A percentile compares a stretch with the other conserved stretches of the same genome.
phyloP scores from a whole-genome alignment of 1,284 basidiomycete species.

The Somion occarium region DNA sequence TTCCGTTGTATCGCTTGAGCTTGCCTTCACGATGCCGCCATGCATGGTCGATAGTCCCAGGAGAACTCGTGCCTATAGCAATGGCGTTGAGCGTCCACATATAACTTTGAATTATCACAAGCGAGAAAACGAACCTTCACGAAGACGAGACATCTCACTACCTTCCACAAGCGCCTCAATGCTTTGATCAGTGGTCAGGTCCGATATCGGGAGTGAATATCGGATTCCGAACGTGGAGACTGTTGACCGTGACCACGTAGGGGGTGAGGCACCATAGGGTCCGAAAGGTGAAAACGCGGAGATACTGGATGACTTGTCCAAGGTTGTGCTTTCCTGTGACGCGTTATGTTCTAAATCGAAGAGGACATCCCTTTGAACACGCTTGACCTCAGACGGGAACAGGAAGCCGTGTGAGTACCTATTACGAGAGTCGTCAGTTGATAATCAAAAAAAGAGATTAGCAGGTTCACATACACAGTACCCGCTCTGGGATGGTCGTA shows the following conservation, averaged over 20 bases:
- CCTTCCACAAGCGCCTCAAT: slow-evolving; percentile 76
- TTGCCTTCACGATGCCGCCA: slow-evolving; percentile 73
- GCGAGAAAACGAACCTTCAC: slow-evolving; percentile 43
- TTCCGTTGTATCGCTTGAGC: slow-evolving; percentile 57
- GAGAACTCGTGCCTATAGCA: slow-evolving; percentile 29
- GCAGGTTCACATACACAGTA: slow-evolving; percentile 77
- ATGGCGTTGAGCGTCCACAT: not conserved
- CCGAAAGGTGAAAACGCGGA: slow-evolving; percentile 1
- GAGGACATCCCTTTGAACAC: slow-evolving; percentile 48
- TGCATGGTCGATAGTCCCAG: slow-evolving; percentile 50
- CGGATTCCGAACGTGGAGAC: slow-evolving; percentile 78
- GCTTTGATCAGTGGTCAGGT: slow-evolving; percentile 65
- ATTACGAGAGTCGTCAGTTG: slow-evolving; percentile 11
- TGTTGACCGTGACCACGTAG: slow-evolving; percentile 71
- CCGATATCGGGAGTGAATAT: slow-evolving; percentile 66
- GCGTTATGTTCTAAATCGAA: slow-evolving; percentile 19
- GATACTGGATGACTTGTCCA: slow-evolving; percentile 1
- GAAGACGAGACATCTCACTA: slow-evolving; percentile 68
- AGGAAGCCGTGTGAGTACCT: slow-evolving; percentile 95
- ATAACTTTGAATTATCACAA: not conserved
- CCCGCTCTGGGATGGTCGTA: slow-evolving; percentile 95
- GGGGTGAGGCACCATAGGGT: slow-evolving; percentile 26
- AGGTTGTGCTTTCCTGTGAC: slow-evolving; percentile 14
- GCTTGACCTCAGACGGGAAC: slow-evolving; percentile 87
- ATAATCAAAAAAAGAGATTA: slow-evolving; percentile 3